Percentiles rank a stretch among this genome's conserved stretches.
phyloP scores from a whole-genome alignment of 176 grass and related monocot genomes.

The Oryza meyeriana region DNA sequence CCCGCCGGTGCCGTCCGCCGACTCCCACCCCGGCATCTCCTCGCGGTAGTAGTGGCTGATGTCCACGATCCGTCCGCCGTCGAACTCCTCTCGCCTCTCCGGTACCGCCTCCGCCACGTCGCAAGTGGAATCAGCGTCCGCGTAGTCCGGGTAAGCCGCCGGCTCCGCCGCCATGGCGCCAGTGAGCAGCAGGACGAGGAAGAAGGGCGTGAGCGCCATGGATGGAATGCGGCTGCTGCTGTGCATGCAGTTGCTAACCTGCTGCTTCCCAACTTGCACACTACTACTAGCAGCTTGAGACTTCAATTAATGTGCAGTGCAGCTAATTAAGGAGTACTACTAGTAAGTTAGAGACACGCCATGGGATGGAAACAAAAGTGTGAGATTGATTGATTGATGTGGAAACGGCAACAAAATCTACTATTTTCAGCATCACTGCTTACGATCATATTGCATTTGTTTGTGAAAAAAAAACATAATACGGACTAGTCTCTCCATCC shows the following conservation, averaged over 20 bases:
- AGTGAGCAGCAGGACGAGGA: slow-evolving; percentile 8
- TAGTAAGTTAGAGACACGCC: not conserved
- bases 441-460: not conserved
- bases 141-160: not conserved
- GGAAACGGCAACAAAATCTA: not conserved
- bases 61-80: slow-evolving; percentile 62
- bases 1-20: slow-evolving; percentile 47
- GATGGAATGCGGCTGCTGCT: too few relatives aligned
- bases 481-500: too few relatives aligned
- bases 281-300: too few relatives aligned
- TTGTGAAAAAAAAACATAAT: too few relatives aligned
- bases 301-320: too few relatives aligned
- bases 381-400: not conserved
- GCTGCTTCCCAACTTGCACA: too few relatives aligned
- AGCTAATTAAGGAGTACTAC: too few relatives aligned
- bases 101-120: not conserved
- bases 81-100: slow-evolving; percentile 56
- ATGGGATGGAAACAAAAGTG: not conserved
- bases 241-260: too few relatives aligned
- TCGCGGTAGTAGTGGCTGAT: slow-evolving; percentile 72
- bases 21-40: slow-evolving; percentile 69
- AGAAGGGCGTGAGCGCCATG: slow-evolving; percentile 26
- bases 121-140: not conserved
- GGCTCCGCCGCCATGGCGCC: not conserved
- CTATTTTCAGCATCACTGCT: not conserved